These are phyloP conservation scores for Chenopodium suecicum DNA, from an alignment of 148 eudicot genomes.

Conservation along the genomic window DNA sequence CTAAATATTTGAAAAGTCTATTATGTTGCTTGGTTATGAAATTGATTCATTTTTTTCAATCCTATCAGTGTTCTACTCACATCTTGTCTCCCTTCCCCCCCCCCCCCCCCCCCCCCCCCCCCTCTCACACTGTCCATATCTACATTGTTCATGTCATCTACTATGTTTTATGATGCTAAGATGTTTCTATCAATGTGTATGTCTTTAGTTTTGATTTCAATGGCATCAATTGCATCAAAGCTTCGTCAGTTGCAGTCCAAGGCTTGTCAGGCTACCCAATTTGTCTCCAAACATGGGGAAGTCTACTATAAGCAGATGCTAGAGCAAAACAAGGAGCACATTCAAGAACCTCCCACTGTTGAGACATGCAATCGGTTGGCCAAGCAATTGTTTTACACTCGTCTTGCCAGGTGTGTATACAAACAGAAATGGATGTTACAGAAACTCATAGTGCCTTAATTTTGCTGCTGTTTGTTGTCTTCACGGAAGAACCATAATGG, in stretches of 20 bases:
- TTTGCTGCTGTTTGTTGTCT: background rate
- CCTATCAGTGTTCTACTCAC: background rate
- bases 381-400: slow-evolving; percentile 66
- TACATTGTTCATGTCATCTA: background rate
- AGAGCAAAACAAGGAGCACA: slow-evolving; percentile 64
- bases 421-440: background rate
- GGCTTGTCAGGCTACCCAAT: slow-evolving; percentile 52
- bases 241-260: slow-evolving; percentile 49
- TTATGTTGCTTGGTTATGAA: background rate
- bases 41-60: background rate
- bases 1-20: no score
- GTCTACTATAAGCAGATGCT: slow-evolving; percentile 57
- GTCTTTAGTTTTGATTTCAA: slow-evolving; percentile 24
- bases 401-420: slow-evolving; percentile 64
- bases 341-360: slow-evolving; percentile 60
- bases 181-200: background rate
- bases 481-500: background rate
- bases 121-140: background rate
- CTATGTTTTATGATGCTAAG: background rate
- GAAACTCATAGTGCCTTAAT: background rate
- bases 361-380: slow-evolving; percentile 67
- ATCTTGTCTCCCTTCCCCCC: no score
- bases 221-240: slow-evolving; percentile 82
- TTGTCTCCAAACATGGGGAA: slow-evolving; percentile 40
- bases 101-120: no score